A percentile compares a stretch with the other conserved stretches of the same genome.
phyloP scores from a whole-genome alignment of 1,139 yeast species.

The Suhomyces taliae region DNA sequence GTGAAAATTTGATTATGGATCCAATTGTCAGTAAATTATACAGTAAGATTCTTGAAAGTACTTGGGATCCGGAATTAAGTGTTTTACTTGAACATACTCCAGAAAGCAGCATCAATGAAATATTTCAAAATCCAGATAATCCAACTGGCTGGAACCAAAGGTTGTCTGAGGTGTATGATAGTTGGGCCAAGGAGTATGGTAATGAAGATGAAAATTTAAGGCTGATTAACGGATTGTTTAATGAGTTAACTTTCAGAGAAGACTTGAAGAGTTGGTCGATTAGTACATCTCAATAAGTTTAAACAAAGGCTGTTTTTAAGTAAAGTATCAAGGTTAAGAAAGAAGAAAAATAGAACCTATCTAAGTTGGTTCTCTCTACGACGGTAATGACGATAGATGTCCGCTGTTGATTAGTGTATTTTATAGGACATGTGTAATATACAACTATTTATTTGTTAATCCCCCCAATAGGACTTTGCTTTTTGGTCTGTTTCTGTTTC shows the following conservation, averaged over 20 bases:
- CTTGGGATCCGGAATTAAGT: conserved; percentile 75
- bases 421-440: neutral
- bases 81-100: conserved; percentile 66
- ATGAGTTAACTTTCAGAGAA: conserved; percentile 40
- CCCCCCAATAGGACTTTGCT: too few relatives aligned
- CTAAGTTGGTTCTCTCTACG: too few relatives aligned
- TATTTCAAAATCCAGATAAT: conserved; percentile 64
- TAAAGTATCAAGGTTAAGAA: too few relatives aligned
- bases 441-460: neutral
- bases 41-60: conserved; percentile 62
- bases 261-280: conserved; percentile 50
- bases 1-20: conserved; percentile 33
- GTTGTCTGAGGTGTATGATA: conserved; percentile 18
- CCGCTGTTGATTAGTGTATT: too few relatives aligned
- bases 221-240: conserved; percentile 47
- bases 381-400: too few relatives aligned
- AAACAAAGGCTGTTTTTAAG: too few relatives aligned
- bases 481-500: too few relatives aligned
- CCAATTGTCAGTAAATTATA: conserved; percentile 56
- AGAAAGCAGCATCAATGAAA: conserved; percentile 70
- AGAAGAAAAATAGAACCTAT: too few relatives aligned
- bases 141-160: conserved; percentile 54
- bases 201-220: conserved; percentile 44
- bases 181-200: conserved; percentile 15
- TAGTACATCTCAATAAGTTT: neutral